phyloP scores from a whole-genome alignment of 148 eudicot species.

The Fagopyrum esculentum region DNA sequence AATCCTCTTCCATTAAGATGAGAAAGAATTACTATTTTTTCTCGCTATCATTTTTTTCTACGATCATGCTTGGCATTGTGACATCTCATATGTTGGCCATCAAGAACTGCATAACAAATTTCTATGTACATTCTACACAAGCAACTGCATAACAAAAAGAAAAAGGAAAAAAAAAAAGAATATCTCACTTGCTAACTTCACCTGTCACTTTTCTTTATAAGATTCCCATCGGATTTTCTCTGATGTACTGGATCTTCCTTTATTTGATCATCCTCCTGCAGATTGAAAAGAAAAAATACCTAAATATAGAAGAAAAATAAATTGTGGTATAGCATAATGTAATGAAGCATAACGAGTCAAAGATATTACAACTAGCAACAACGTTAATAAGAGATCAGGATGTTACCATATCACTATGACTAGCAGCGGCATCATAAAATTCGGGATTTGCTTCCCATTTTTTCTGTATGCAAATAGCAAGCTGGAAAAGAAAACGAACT shows the following conservation, averaged over 20 bases:
- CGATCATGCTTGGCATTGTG: neutral
- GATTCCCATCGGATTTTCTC: conserved; percentile 15
- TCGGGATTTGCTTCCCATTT: conserved; percentile 45
- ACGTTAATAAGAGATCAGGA: neutral
- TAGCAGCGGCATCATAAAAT: conserved; percentile 36
- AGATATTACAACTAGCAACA: neutral
- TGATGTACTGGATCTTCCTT: conserved; percentile 20
- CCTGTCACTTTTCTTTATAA: conserved; percentile 41
- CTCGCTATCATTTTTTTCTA: neutral
- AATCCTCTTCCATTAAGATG: conserved; percentile 1
- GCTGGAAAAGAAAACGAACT: conserved; percentile 28
- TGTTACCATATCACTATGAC: conserved; percentile 27
- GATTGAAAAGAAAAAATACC: conserved; percentile 11
- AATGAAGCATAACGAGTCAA: neutral
- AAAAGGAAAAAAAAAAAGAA: conserved; percentile 13
- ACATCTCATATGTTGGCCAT: neutral
- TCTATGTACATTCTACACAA: conserved; percentile 8
- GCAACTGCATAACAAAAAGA: neutral
- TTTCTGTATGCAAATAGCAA: conserved; percentile 82
- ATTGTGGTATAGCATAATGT: neutral
- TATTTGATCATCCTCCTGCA: conserved; percentile 37
- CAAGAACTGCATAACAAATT: neutral
- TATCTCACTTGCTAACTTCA: conserved; percentile 53
- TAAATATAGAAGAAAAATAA: neutral
- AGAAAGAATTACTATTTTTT: neutral